These are phyloP conservation scores for Alternaria consortialis DNA, from an alignment of 2,329 filamentous ascomycete species.

Conservation along the genomic window DNA sequence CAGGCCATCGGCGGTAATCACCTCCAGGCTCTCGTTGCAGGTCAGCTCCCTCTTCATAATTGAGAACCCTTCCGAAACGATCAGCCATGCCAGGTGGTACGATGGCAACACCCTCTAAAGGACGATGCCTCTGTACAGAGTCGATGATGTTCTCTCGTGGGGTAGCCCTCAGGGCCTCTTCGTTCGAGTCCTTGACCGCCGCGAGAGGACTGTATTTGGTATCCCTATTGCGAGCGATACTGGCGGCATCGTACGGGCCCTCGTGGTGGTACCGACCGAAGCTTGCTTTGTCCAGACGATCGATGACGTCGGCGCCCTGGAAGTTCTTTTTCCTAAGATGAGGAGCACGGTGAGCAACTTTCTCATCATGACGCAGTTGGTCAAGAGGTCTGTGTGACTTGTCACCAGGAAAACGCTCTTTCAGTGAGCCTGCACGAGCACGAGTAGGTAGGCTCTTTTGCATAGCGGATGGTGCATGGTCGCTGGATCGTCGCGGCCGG, in stretches of 20 bases:
- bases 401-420: slow-evolving; percentile 70
- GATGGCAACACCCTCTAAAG: slow-evolving; percentile 79
- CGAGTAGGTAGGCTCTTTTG: slow-evolving; percentile 35
- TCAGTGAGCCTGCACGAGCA: slow-evolving; percentile 61
- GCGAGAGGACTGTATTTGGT: slow-evolving; percentile 74
- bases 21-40: slow-evolving; percentile 83
- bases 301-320: slow-evolving; percentile 78
- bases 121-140: slow-evolving; percentile 75
- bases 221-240: slow-evolving; percentile 75
- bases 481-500: slow-evolving; percentile 47
- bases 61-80: slow-evolving; percentile 72
- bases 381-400: slow-evolving; percentile 73
- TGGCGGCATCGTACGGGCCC: slow-evolving; percentile 87
- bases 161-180: slow-evolving; percentile 81
- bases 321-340: slow-evolving; percentile 73
- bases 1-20: slow-evolving; percentile 80
- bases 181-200: slow-evolving; percentile 76
- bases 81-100: slow-evolving; percentile 79
- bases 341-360: slow-evolving; percentile 70
- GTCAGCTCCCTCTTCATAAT: slow-evolving; percentile 87
- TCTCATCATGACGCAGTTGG: slow-evolving; percentile 69
- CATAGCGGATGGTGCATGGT: slow-evolving; percentile 33
- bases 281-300: slow-evolving; percentile 74
- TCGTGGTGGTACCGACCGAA: slow-evolving; percentile 82
- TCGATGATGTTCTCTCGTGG: slow-evolving; percentile 80